Percentiles rank a stretch among this genome's conserved stretches.
These are phyloP conservation scores for Candida montana DNA, from an alignment of 805 yeast species.

Conservation along the genomic window DNA sequence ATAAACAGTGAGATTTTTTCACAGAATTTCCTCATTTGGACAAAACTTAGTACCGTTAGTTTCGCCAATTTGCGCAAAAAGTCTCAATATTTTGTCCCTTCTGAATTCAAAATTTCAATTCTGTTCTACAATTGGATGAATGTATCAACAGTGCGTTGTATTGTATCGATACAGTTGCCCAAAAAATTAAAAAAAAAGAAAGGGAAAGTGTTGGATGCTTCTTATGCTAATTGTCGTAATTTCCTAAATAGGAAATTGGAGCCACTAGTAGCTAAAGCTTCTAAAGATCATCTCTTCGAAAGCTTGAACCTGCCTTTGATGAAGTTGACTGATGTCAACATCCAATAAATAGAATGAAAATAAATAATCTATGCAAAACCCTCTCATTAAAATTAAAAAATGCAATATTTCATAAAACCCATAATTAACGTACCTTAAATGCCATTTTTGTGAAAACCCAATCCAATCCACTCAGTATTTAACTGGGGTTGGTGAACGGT, in stretches of 20 bases:
- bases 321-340: too few relatives aligned
- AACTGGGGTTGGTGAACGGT: slow-evolving; percentile 35
- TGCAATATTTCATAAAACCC: slow-evolving; percentile 11
- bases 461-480: slow-evolving; percentile 18
- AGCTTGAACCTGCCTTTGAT: neutral
- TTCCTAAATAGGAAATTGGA: too few relatives aligned
- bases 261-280: too few relatives aligned
- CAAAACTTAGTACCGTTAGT: too few relatives aligned
- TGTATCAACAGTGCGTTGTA: neutral
- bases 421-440: slow-evolving; percentile 16
- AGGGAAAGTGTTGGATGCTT: neutral
- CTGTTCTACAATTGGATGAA: neutral
- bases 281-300: too few relatives aligned
- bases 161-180: neutral
- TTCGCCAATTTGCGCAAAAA: too few relatives aligned
- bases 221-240: neutral
- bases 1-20: too few relatives aligned
- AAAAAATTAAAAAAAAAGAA: slow-evolving; percentile 1
- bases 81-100: too few relatives aligned
- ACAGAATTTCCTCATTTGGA: neutral
- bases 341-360: neutral
- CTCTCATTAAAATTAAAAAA: slow-evolving; percentile 7
- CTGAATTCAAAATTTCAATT: too few relatives aligned
- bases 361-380: slow-evolving; percentile 3
- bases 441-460: slow-evolving; percentile 21